phyloP scores from a whole-genome alignment of 108 stramenopile species.

The Pseudonitzschia multiseries region DNA sequence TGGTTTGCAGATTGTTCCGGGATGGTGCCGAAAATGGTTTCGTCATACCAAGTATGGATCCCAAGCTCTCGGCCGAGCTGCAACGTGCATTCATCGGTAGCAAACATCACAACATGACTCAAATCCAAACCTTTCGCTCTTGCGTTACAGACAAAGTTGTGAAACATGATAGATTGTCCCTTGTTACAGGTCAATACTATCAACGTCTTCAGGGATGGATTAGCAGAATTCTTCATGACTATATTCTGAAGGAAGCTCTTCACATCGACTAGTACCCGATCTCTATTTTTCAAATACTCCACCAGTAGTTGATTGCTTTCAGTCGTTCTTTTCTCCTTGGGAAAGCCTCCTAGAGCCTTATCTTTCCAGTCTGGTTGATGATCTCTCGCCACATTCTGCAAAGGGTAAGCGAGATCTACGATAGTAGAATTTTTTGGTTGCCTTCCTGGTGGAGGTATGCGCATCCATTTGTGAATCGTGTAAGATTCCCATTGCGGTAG shows the following conservation, averaged over 20 bases:
- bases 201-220: slow-evolving; percentile 38
- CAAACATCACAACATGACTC: slow-evolving; percentile 54
- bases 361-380: neutral
- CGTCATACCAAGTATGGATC: slow-evolving; percentile 55
- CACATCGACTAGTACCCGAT: slow-evolving; percentile 33
- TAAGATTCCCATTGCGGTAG: slow-evolving; percentile 8
- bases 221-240: slow-evolving; percentile 33
- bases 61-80: slow-evolving; percentile 35
- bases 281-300: slow-evolving; percentile 46
- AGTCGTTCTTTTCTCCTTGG: slow-evolving; percentile 21
- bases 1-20: slow-evolving; percentile 41
- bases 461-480: slow-evolving; percentile 16
- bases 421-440: neutral
- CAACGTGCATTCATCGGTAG: slow-evolving; percentile 22
- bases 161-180: slow-evolving; percentile 57
- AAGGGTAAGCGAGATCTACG: neutral
- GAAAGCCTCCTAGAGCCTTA: neutral
- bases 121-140: slow-evolving; percentile 32
- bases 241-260: slow-evolving; percentile 31
- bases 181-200: slow-evolving; percentile 64
- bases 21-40: slow-evolving; percentile 38
- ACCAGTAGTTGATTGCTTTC: slow-evolving; percentile 41
- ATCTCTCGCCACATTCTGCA: neutral
- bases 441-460: neutral
- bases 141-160: slow-evolving; percentile 64